Evolutionary conservation across 192 early-diverging fungal species (phyloP), one percentile per base, ranked within the genome.

Genomic region (Funneliformis mosseae): DNA sequence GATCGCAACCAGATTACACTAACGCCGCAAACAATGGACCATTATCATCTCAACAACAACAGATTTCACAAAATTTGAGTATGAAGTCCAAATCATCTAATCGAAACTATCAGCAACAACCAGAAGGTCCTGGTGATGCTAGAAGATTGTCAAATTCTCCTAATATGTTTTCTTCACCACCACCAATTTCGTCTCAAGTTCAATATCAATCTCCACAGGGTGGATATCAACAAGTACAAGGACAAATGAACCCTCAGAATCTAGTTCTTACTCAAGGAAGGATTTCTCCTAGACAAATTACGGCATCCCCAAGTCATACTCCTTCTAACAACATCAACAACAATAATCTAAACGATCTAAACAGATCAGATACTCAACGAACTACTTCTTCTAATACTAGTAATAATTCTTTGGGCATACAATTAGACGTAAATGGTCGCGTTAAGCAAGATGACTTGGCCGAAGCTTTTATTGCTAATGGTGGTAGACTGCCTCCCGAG

Each of bases 171-270:
- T 16, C 48, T 55, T 55, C 50, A 21, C 25, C 63, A 25, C 43
- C n/a, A 8, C 21, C 12, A 71, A 33, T 28, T 68, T 10, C 1
- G 2, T 5, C 9, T 28, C 25, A 5, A 27, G 27, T 10, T n/a
- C n/a, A 27, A 83, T 42, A 79, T 78, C 74, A 79, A 85, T 45
- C 63, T 79, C n/a, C 77, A 83, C 25, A 55, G 1, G 16, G 50
- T 55, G 50, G 50, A n/a, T 80, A 79, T 18, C 84, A 82, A 12
- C 50, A 55, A 55, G 21, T 55, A 55, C 50, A 55, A 69, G 64
- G 50, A 45, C 23, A 68, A 59, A 12, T 61, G 48, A 43, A 66
- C 45, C 9, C 33, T 28, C 27, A 75, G 77, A n/a, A 67, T 61
- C 45, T 55, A 77, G 33, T 70, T 63, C n/a, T 45, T 38, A n/a